Base-by-base conservation (phyloP, 352 stramenopile species). In the Pythium phragmiticola region DNA sequence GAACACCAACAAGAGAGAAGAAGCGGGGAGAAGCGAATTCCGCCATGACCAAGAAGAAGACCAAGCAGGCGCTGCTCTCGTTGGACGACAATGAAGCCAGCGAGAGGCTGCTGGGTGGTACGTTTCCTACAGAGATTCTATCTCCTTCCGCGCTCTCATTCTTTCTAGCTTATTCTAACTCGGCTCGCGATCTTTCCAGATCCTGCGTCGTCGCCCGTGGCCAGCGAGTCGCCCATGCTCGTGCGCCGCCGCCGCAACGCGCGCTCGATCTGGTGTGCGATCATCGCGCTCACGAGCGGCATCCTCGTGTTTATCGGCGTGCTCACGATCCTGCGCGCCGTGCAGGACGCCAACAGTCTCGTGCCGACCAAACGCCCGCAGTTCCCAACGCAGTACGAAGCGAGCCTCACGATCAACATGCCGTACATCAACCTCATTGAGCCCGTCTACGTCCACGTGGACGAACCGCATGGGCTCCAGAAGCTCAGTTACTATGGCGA, bases 401-500 rank as follows among this genome's bases (percentile, higher is more conserved):
- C 87, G 56, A 95, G 85, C 23, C 62, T 96, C 17, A 94, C 81
- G 0, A 80, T 96, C 59, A 85, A 90, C 65, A 92, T 96, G 82
- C 87, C 88, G 1, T 96, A 96, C 62, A 93, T 95, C 51, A 72
- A 93, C 61, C 86, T 96, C 61, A 76, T 92, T 7, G 88, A 96
- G 68, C 88, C 88, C 6, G 68, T 96, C 23, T 94, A 93, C 66
- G 87, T 94, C 13, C 84, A 95, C 52, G 73, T 94, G 36, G 82
- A 95, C 58, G 83, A 87, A 57, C 42, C 45, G 6, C 84, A 79
- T 23, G 84, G 87, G 2, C 72, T 92, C 8, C 84, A 95, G 71
- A 92, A 92, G 59, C 72, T 95, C 49, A 94, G 83, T 69, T 96
- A 92, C 75, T 95, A 95, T 57, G 88, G 88, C 58, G 88, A 84